Base-by-base conservation (phyloP, 2,329 filamentous ascomycete genomes). In the Teratosphaeria nubilosa region DNA sequence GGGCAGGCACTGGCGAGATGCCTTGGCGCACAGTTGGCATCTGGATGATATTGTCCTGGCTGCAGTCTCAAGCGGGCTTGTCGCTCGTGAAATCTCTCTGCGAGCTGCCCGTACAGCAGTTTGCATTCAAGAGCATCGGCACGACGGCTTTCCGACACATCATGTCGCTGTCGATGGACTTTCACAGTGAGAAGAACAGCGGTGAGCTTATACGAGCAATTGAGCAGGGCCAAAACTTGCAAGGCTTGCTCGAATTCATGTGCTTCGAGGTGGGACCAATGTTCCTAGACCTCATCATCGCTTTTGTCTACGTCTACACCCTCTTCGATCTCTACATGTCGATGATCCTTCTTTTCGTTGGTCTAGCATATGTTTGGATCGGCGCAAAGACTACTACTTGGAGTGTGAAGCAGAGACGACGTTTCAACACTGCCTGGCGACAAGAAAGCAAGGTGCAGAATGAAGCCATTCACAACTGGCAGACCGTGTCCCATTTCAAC, bases 81-180 rank as follows among this genome's bases (percentile, higher is more conserved):
- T 71, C 73, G 3, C 74, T 80, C 37, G 60, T 85, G 53, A 76
- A 78, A 58, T 72, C 73, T 37, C 76, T 80, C 60, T 74, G 83
- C 14, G 82, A 80, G 71, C 71, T 80, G 27, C 79, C 80, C 1
- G 72, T 86, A 27, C 77, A 80, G 50, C 81, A 84, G 58, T 81
- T 79, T 60, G 78, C 81, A 0, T 83, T 85, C 62, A 76, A 79
- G 53, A 76, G 78, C 20, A 77, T 89, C 53, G 81, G 78, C 11
- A 80, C 80, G 1, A 78, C 82, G 1, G 81, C 85, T 0, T 89
- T 87, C 67, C 77, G 80, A 58, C 85, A 89, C 59, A 78, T 89
- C 34, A 84, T 90, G 78, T 77, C 75, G n/a, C 75, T 88, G 0
- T 86, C 84, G 0, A 86, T 86, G 74, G 84, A 88, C 60, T 89